These are phyloP conservation scores for Boletales sp. DNA, from an alignment of 768 basidiomycete species.

Conservation along the genomic window DNA sequence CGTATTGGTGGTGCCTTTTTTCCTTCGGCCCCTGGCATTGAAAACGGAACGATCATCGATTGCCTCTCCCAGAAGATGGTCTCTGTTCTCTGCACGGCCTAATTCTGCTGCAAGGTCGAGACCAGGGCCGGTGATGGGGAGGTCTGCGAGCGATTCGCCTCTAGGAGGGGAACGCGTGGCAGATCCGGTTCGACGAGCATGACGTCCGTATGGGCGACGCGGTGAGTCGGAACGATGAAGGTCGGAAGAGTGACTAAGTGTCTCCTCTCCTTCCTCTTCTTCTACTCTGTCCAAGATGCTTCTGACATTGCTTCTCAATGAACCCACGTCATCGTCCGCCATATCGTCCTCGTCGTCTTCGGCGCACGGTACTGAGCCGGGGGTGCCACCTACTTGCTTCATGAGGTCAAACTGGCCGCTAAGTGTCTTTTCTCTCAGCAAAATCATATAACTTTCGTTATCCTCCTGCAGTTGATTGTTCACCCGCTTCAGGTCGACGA, in stretches of 20 bases:
- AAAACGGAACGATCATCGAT: slow-evolving; percentile 48
- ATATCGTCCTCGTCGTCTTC: slow-evolving; percentile 31
- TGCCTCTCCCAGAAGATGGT: slow-evolving; percentile 56
- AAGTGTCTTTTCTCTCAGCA: slow-evolving; percentile 86
- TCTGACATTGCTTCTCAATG: slow-evolving; percentile 53
- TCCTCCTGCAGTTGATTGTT: slow-evolving; percentile 91
- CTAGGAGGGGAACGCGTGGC: slow-evolving; percentile 46
- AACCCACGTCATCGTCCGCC: slow-evolving; percentile 46
- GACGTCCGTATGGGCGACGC: slow-evolving; percentile 40
- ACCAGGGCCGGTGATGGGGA: slow-evolving; percentile 86
- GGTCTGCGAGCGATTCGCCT: slow-evolving; percentile 81
- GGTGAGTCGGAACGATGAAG: slow-evolving; percentile 35
- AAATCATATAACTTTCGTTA: slow-evolving; percentile 95
- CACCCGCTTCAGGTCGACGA: slow-evolving; percentile 82
- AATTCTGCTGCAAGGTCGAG: slow-evolving; percentile 90
- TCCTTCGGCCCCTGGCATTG: slow-evolving; percentile 46
- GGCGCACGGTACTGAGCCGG: slow-evolving; percentile 38
- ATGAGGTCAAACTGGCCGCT: slow-evolving; percentile 83
- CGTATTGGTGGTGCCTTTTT: slow-evolving; percentile 29
- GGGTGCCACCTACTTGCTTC: slow-evolving; percentile 56
- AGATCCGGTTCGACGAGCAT: slow-evolving; percentile 56
- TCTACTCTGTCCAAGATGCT: slow-evolving; percentile 64
- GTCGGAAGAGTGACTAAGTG: slow-evolving; percentile 37
- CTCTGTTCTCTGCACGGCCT: slow-evolving; percentile 88
- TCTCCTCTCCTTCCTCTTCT: slow-evolving; percentile 44